Evolutionary conservation across 345 rosid genomes (phyloP), one percentile per base, ranked within the genome.

Genomic region (Leavenworthia alabamica): DNA sequence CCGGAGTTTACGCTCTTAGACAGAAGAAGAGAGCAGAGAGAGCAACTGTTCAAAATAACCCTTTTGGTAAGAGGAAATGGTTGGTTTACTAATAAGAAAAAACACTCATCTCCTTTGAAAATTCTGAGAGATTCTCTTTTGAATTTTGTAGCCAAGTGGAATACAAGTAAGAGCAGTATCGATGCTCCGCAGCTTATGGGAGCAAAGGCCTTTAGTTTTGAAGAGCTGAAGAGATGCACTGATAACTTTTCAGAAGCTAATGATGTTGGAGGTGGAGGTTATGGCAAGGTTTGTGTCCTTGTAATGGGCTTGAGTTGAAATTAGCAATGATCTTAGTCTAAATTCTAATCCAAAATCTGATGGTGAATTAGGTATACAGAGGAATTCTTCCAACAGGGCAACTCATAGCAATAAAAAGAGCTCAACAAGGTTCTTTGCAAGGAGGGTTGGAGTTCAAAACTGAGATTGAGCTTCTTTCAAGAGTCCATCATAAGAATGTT

Each of bases 221-320:
- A 86, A 36, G 97, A 94, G 73, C 73, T 90, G 7, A 88, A 71
- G 75, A 88, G 72, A 71, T 84, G 72, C 56, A 75, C 90, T 15
- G 77, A 78, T 29, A 83, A 83, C 27, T 94, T 94, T 74, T 82
- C 92, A 23, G 83, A 85, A 7, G 64, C 83, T 70, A 88, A 78
- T 59, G 82, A 67, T 45, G 58, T 88, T 54, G 95, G 99, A 14
- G 83, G 85, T 8, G 97, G 99, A 13, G 99, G 96, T 41, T 90
- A 86, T 66, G 99, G 99, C 39, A 83, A 90, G 90, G 96, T 86
- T 57, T 46, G 54, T 63, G 41, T 56, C 16, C 17, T 33, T 28
- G 8, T 16, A 3, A 13, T 55, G 41, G 2, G 6, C 20, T 56
- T 3, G 4, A 37, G 0, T 0, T 47, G 3, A 55, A 43, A 17